A percentile compares a stretch with the other conserved stretches of the same genome.
phyloP scores from a whole-genome alignment of 2,329 filamentous ascomycete genomes.

The Mycosphaerella arachidis region DNA sequence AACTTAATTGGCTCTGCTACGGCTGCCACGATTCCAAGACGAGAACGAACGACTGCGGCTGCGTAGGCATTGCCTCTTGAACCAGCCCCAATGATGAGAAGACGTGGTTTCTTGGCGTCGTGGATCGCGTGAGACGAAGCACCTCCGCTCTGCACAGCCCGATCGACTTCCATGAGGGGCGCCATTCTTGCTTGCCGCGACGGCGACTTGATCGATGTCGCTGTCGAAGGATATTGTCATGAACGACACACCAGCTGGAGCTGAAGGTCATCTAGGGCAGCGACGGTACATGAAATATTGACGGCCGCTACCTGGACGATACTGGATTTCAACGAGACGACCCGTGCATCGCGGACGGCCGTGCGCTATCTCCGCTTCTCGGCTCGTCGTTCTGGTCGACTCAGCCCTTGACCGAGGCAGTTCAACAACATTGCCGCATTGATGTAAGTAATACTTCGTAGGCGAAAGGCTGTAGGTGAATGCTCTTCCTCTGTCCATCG shows the following conservation, averaged over 20 bases:
- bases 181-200: constrained; percentile 11
- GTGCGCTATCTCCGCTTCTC: not conserved
- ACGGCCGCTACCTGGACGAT: not conserved
- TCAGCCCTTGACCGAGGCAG: not conserved
- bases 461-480: not conserved
- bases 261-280: not conserved
- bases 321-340: no score
- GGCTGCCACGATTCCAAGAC: constrained; percentile 65
- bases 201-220: not conserved
- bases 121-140: not conserved
- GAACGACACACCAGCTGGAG: not conserved
- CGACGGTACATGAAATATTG: not conserved
- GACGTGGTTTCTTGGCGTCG: constrained; percentile 40
- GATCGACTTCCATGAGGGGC: constrained; percentile 16
- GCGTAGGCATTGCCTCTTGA: constrained; percentile 74
- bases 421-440: not conserved
- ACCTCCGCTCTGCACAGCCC: not conserved
- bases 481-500: not conserved
- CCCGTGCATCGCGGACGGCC: no score
- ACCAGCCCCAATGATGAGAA: constrained; percentile 78
- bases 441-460: not conserved
- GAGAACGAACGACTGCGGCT: constrained; percentile 59
- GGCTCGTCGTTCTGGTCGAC: not conserved
- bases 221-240: not conserved
- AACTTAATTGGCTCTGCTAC: constrained; percentile 77